A percentile compares a stretch with the other conserved stretches of the same genome.
Evolutionary conservation across 345 rosid genomes (phyloP).

Genomic region (Brassica incana): DNA sequence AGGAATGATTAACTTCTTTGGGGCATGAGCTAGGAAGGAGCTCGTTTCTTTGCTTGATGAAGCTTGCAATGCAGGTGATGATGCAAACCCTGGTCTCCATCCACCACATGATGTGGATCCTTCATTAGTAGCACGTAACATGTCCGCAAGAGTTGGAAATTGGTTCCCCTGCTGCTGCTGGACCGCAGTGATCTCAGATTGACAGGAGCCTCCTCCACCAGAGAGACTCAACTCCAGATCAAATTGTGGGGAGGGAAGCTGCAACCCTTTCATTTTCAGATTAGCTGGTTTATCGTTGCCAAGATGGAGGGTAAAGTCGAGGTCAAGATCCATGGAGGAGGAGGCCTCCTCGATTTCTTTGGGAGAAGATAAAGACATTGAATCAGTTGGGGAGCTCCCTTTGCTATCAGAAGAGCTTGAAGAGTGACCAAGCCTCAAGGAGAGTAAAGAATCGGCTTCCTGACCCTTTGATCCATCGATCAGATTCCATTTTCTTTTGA

Average conservation of each 20-base stretch:
- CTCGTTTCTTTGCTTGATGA: slow-evolving; percentile 44
- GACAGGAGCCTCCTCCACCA: slow-evolving; percentile 50
- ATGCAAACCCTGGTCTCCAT: slow-evolving; percentile 43
- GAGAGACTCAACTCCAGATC: slow-evolving; percentile 84
- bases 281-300: slow-evolving; percentile 57
- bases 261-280: slow-evolving; percentile 39
- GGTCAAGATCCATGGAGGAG: slow-evolving; percentile 78
- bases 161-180: slow-evolving; percentile 44
- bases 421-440: slow-evolving; percentile 69
- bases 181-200: slow-evolving; percentile 65
- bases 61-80: slow-evolving; percentile 46
- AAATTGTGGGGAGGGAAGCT: slow-evolving; percentile 47
- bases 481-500: slow-evolving; percentile 74
- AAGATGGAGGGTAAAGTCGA: slow-evolving; percentile 78
- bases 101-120: slow-evolving; percentile 48
- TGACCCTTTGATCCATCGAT: slow-evolving; percentile 45
- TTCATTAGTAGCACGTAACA: slow-evolving; percentile 50
- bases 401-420: slow-evolving; percentile 92
- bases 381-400: slow-evolving; percentile 79
- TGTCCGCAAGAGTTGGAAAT: slow-evolving; percentile 46
- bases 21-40: slow-evolving; percentile 47
- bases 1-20: slow-evolving; percentile 40
- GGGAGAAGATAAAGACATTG: slow-evolving; percentile 68
- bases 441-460: slow-evolving; percentile 61
- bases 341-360: slow-evolving; percentile 90